Conservation (phyloP, 352 stramenopile genomes). For the Phytopythium vexans region DNA sequence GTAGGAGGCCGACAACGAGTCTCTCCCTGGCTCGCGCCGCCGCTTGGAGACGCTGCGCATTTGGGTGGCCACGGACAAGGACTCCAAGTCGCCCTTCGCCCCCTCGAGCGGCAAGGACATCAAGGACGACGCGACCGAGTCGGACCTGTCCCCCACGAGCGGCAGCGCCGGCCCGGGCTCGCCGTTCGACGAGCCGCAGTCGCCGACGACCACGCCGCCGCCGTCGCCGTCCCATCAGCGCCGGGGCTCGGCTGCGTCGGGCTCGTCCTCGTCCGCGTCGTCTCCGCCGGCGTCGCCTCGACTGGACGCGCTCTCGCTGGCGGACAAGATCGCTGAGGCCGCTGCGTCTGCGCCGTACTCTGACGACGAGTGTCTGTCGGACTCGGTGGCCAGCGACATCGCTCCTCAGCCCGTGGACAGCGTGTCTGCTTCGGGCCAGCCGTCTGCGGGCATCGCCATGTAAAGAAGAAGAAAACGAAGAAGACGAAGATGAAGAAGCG, state of each 20-base stretch:
- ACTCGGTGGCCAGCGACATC: constrained; percentile 81
- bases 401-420: constrained; percentile 60
- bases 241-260: constrained; percentile 36
- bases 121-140: constrained; percentile 67
- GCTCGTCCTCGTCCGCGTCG: constrained; percentile 34
- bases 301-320: constrained; percentile 41
- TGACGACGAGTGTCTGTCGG: constrained; percentile 62
- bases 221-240: constrained; percentile 39
- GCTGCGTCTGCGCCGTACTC: constrained; percentile 30
- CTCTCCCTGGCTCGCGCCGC: constrained; percentile 48
- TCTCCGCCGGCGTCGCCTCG: constrained; percentile 40
- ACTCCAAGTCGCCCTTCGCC: constrained; percentile 79
- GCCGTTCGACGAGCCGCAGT: constrained; percentile 8
- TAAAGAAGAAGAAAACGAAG: constrained; percentile 27
- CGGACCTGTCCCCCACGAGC: constrained; percentile 49
- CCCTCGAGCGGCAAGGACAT: constrained; percentile 29
- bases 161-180: constrained; percentile 27
- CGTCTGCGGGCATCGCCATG: constrained; percentile 70
- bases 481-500: constrained; percentile 9
- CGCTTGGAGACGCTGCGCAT: constrained; percentile 81
- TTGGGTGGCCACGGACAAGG: constrained; percentile 85
- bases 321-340: constrained; percentile 22
- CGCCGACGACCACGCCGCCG: constrained; percentile 32
- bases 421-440: constrained; percentile 44
- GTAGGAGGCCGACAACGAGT: constrained; percentile 65